Evolutionary conservation across 495 filamentous ascomycete genomes (phyloP).

Genomic region (Cladorrhinum samala): DNA sequence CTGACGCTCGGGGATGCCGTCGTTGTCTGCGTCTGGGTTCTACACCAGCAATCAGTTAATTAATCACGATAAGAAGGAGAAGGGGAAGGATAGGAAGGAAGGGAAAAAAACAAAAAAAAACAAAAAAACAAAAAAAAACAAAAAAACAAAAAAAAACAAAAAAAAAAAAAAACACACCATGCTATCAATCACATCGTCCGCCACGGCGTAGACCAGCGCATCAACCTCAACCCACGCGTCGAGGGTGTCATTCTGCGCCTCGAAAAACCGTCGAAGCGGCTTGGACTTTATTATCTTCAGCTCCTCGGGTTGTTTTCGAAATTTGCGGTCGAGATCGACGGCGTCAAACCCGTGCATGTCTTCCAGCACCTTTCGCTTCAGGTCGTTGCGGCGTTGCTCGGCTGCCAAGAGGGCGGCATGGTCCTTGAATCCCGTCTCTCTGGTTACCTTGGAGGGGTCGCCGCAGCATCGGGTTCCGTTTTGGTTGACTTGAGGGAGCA

Average conservation of each 20-base stretch:
- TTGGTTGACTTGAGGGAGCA: background rate
- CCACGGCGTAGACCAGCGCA: constrained; percentile 40
- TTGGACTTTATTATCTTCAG: constrained; percentile 43
- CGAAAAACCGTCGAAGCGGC: constrained; percentile 42
- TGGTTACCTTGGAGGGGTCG: background rate
- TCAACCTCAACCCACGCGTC: constrained; percentile 51
- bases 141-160: too few relatives aligned
- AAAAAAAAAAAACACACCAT: constrained; percentile 22
- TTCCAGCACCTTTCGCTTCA: constrained; percentile 43
- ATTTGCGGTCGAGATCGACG: constrained; percentile 26
- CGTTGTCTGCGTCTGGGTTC: constrained; percentile 45
- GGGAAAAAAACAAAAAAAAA: too few relatives aligned
- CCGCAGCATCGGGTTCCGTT: background rate
- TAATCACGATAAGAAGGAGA: too few relatives aligned
- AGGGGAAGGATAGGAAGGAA: too few relatives aligned
- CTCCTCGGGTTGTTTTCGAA: constrained; percentile 39
- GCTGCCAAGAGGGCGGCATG: background rate
- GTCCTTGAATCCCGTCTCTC: constrained; percentile 5
- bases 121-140: too few relatives aligned
- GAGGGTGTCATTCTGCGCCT: constrained; percentile 42
- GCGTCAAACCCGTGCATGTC: constrained; percentile 29
- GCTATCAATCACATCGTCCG: constrained; percentile 48
- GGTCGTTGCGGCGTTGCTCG: constrained; percentile 10
- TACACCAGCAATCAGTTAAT: background rate
- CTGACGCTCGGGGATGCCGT: constrained; percentile 38